A percentile compares a stretch with the other conserved stretches of the same genome.
Evolutionary conservation across 2,329 filamentous ascomycete species (phyloP).

Genomic region (Scorias spongiosa): DNA sequence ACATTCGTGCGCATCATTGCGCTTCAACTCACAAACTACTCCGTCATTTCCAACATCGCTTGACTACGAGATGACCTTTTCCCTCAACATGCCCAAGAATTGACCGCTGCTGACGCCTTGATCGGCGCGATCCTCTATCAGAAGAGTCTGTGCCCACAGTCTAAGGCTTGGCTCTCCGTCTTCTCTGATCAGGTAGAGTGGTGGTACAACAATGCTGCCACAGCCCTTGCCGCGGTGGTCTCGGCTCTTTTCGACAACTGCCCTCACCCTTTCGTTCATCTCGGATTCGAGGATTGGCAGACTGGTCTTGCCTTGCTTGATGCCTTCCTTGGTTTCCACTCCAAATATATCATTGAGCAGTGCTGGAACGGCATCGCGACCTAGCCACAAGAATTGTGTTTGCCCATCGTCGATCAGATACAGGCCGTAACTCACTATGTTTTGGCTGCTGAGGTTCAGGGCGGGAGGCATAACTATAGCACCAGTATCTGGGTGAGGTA

Average conservation of each 20-base stretch:
- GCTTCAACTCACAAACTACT: too few species aligned
- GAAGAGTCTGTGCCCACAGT: slow-evolving; percentile 88
- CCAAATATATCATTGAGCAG: slow-evolving; percentile 84
- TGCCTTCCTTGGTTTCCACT: slow-evolving; percentile 61
- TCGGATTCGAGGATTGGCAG: slow-evolving; percentile 84
- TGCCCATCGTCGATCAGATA: slow-evolving; percentile 96
- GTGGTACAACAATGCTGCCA: slow-evolving; percentile 82
- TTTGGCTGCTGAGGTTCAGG: slow-evolving; percentile 74
- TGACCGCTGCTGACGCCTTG: slow-evolving; percentile 85
- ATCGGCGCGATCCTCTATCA: slow-evolving; percentile 90
- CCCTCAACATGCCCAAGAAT: slow-evolving; percentile 80
- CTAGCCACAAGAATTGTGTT: slow-evolving; percentile 95
- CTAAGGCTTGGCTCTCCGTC: slow-evolving; percentile 92
- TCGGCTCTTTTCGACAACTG: slow-evolving; percentile 79
- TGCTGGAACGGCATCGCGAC: slow-evolving; percentile 80
- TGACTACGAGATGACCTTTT: slow-evolving; percentile 55
- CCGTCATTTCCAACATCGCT: too few species aligned
- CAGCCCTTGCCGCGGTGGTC: slow-evolving; percentile 78
- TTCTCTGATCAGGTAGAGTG: slow-evolving; percentile 84
- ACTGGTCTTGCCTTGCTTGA: slow-evolving; percentile 81
- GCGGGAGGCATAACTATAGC: slow-evolving; percentile 78
- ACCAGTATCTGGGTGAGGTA: slow-evolving; percentile 71
- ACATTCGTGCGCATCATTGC: background rate
- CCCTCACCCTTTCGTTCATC: slow-evolving; percentile 86
- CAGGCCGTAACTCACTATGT: slow-evolving; percentile 74